A percentile compares a stretch with the other conserved stretches of the same genome.
Conservation (phyloP, 75 land plant genomes). For the Isoetes taiwanensis region DNA sequence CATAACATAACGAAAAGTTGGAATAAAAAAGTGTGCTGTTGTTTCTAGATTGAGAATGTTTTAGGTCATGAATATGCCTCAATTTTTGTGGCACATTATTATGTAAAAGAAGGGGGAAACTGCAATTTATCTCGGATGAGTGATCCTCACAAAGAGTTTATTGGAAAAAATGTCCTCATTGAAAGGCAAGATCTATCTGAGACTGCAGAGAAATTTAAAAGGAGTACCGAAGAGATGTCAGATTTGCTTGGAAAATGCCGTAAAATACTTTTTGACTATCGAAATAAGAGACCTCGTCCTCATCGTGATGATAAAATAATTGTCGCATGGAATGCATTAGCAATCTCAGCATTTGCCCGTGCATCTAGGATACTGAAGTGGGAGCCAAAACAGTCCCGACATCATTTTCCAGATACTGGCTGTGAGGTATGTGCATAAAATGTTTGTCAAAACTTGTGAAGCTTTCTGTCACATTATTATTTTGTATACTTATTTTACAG, state of each 20-base stretch:
- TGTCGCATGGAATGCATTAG: constrained; percentile 98
- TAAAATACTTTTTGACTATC: constrained; percentile 44
- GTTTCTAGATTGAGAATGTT: constrained; percentile 57
- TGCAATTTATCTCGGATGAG: constrained; percentile 92
- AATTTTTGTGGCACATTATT: constrained; percentile 72
- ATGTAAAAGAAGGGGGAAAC: constrained; percentile 77
- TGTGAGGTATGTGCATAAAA: constrained; percentile 47
- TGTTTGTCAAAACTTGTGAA: not conserved
- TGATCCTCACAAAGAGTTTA: constrained; percentile 92
- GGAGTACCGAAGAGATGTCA: constrained; percentile 38
- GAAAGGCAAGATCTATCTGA: constrained; percentile 38
- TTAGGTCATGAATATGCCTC: constrained; percentile 60
- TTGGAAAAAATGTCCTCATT: constrained; percentile 77
- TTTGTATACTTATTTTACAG: constrained; percentile 21
- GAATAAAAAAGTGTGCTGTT: not conserved
- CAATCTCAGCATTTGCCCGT: constrained; percentile 82
- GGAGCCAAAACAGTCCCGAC: constrained; percentile 32
- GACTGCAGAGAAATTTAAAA: constrained; percentile 48
- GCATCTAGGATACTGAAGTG: constrained; percentile 66
- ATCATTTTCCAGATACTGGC: constrained; percentile 72
- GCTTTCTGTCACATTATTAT: not conserved
- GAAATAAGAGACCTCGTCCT: constrained; percentile 66
- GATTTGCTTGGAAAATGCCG: constrained; percentile 50
- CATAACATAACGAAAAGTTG: not conserved
- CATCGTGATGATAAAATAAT: constrained; percentile 99